These are phyloP conservation scores for Schwanniomyces sp. DNA, from an alignment of 805 yeast species.

Conservation along the genomic window DNA sequence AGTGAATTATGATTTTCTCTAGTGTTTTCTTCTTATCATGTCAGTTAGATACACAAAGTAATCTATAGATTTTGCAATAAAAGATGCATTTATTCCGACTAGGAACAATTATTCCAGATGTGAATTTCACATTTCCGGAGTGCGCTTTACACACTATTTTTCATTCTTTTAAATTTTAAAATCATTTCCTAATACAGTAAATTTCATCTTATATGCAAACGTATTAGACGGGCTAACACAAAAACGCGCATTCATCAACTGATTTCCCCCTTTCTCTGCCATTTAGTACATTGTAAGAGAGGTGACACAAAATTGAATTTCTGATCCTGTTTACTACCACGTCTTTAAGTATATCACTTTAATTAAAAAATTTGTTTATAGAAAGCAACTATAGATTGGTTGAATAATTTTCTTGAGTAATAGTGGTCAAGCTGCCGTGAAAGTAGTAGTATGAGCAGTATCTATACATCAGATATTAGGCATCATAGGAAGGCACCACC, in stretches of 20 bases:
- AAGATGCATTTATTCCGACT: no score
- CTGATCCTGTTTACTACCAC: constrained; percentile 1
- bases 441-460: constrained; percentile 29
- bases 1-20: no score
- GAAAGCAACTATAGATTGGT: not conserved
- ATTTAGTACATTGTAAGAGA: not conserved
- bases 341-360: not conserved
- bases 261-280: not conserved
- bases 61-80: no score
- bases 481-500: constrained; percentile 46
- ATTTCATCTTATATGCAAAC: not conserved
- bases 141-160: no score
- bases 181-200: not conserved
- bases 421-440: not conserved
- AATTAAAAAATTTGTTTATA: not conserved
- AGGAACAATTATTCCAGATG: no score
- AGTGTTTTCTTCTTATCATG: no score
- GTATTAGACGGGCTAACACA: not conserved
- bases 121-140: no score
- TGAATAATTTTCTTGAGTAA: not conserved
- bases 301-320: not conserved
- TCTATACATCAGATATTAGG: constrained; percentile 40
- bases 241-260: not conserved
- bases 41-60: no score
- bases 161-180: not conserved